Evolutionary conservation across 2,329 filamentous ascomycete genomes (phyloP).

Genomic region (Fusarium sp.): DNA sequence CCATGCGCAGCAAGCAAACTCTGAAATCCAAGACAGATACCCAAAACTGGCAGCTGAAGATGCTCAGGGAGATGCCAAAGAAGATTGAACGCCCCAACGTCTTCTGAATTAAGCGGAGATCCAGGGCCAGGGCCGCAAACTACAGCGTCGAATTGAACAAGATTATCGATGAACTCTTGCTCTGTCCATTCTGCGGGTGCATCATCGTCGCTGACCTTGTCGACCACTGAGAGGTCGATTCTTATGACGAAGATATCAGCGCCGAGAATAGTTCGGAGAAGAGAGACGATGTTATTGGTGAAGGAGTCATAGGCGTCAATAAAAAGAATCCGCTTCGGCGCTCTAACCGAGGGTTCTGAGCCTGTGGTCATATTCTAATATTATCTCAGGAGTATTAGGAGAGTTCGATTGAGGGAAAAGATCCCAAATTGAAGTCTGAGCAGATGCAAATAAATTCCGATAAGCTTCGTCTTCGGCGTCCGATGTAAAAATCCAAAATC

Average conservation of each 20-base stretch:
- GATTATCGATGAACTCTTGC: constrained; percentile 53
- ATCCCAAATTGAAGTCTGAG: neutral
- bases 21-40: constrained; percentile 91
- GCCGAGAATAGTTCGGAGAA: constrained; percentile 77
- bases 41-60: constrained; percentile 79
- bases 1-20: constrained; percentile 78
- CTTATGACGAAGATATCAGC: constrained; percentile 68
- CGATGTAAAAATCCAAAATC: constrained; percentile 26
- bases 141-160: constrained; percentile 79
- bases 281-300: constrained; percentile 90
- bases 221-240: constrained; percentile 64
- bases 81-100: constrained; percentile 83
- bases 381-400: neutral
- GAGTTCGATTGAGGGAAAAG: neutral
- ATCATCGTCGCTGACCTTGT: constrained; percentile 19
- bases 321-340: constrained; percentile 74
- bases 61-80: constrained; percentile 76
- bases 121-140: constrained; percentile 94
- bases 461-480: constrained; percentile 21
- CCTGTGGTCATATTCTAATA: constrained; percentile 37
- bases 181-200: constrained; percentile 54
- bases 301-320: constrained; percentile 98
- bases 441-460: constrained; percentile 1
- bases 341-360: constrained; percentile 24
- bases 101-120: constrained; percentile 75